These are phyloP conservation scores for Diaporthe citriasiana DNA, from an alignment of 2,329 filamentous ascomycete genomes.

Conservation along the genomic window DNA sequence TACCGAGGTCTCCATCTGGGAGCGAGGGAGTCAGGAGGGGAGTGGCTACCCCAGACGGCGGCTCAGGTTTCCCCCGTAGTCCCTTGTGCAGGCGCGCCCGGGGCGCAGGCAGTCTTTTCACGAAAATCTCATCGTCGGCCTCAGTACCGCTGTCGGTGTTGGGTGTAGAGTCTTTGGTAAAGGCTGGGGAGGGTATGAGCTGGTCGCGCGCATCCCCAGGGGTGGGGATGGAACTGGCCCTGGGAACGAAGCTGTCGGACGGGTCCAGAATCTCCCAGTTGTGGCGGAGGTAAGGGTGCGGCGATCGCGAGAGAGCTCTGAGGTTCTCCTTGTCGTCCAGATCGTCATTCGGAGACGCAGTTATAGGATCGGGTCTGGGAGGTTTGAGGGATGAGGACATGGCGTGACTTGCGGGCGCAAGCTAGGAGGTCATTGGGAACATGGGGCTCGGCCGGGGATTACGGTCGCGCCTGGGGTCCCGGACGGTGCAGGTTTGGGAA, in stretches of 20 bases:
- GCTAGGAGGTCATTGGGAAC: slow-evolving; percentile 36
- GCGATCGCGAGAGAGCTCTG: slow-evolving; percentile 70
- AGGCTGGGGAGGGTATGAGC: slow-evolving; percentile 48
- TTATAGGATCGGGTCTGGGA: slow-evolving; percentile 50
- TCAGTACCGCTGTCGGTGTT: slow-evolving; percentile 94
- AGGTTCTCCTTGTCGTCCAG: slow-evolving; percentile 56
- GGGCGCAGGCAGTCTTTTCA: slow-evolving; percentile 88
- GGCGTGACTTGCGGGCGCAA: slow-evolving; percentile 51
- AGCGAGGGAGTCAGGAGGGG: slow-evolving; percentile 66
- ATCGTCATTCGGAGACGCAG: slow-evolving; percentile 44
- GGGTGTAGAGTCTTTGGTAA: slow-evolving; percentile 68
- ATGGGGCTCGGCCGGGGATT: slow-evolving; percentile 21
- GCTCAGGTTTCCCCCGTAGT: slow-evolving; percentile 72
- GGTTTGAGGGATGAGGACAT: slow-evolving; percentile 63
- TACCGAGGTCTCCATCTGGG: slow-evolving; percentile 57
- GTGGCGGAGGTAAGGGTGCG: slow-evolving; percentile 77
- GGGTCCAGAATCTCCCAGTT: slow-evolving; percentile 68
- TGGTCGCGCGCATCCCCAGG: slow-evolving; percentile 46
- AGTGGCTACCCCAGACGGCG: slow-evolving; percentile 67
- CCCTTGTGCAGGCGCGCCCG: slow-evolving; percentile 82
- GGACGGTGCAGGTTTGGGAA: not conserved
- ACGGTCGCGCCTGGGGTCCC: slow-evolving; percentile 14
- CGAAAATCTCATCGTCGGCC: slow-evolving; percentile 91
- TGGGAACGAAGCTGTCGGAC: slow-evolving; percentile 45
- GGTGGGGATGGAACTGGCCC: slow-evolving; percentile 44